phyloP scores from a whole-genome alignment of 2,329 filamentous ascomycete genomes.

The Calonectria hawksworthii region DNA sequence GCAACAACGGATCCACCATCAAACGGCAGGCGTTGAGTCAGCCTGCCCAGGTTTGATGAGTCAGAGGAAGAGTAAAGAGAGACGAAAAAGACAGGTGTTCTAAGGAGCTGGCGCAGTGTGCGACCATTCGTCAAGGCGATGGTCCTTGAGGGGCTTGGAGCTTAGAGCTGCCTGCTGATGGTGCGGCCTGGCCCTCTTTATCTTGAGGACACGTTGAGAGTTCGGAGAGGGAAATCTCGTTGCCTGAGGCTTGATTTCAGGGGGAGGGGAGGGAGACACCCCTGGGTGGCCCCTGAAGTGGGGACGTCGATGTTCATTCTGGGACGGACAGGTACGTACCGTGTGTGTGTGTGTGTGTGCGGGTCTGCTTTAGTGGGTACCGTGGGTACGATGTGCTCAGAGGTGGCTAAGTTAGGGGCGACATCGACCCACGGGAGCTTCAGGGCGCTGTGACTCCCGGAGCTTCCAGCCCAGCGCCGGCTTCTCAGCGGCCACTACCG shows the following conservation, averaged over 20 bases:
- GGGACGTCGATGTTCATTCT: conserved; percentile 13
- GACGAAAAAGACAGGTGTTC: conserved; percentile 48
- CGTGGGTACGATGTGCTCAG: conserved; percentile 19
- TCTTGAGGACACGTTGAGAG: conserved; percentile 52
- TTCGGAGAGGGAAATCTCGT: conserved; percentile 29
- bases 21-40: conserved; percentile 43
- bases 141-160: conserved; percentile 32
- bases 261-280: conserved; percentile 16
- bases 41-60: conserved; percentile 36
- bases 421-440: conserved; percentile 29
- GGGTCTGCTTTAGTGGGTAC: conserved; percentile 11
- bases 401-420: conserved; percentile 22
- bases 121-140: conserved; percentile 33
- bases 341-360: not conserved
- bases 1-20: conserved; percentile 31
- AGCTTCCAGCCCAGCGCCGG: not conserved
- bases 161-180: conserved; percentile 21
- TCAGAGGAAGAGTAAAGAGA: conserved; percentile 39
- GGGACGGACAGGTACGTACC: conserved; percentile 21
- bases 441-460: conserved; percentile 24
- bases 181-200: conserved; percentile 51
- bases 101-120: conserved; percentile 30
- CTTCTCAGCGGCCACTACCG: conserved; percentile 8
- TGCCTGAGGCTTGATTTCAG: conserved; percentile 50
- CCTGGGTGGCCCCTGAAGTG: conserved; percentile 23